Conservation (phyloP, 1,284 basidiomycete species). For the Papiliotrema nemorosa region DNA sequence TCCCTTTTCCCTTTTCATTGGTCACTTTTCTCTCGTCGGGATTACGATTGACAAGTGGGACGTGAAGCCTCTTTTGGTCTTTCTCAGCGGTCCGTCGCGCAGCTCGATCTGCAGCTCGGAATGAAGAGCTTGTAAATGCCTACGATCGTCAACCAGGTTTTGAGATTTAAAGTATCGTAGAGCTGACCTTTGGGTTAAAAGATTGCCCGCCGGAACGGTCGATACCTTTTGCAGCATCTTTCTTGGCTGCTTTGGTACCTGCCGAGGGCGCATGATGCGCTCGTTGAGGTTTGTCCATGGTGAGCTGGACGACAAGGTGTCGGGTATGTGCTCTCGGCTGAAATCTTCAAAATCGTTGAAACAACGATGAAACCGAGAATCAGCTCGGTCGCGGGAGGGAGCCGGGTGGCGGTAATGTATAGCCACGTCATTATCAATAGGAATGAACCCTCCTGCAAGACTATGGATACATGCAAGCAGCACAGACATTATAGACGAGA, state of each 20-base stretch:
- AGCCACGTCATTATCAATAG: too few relatives aligned
- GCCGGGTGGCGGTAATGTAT: too few relatives aligned
- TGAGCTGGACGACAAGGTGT: too few relatives aligned
- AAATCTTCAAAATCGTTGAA: too few relatives aligned
- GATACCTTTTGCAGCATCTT: constrained; percentile 63
- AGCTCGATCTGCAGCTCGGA: constrained; percentile 78
- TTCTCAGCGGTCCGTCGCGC: constrained; percentile 87
- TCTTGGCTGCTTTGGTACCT: constrained; percentile 72
- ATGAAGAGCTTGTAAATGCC: constrained; percentile 89
- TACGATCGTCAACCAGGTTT: constrained; percentile 21
- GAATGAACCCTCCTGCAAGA: too few relatives aligned
- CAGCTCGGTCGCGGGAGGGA: too few relatives aligned
- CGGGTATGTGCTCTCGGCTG: too few relatives aligned
- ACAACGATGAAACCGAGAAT: too few relatives aligned
- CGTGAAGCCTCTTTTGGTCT: constrained; percentile 92
- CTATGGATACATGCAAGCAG: too few relatives aligned
- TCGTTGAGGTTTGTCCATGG: constrained; percentile 59
- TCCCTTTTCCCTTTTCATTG: constrained; percentile 42
- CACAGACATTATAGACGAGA: too few relatives aligned
- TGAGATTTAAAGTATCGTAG: background rate
- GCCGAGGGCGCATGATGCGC: constrained; percentile 68
- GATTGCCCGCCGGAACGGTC: constrained; percentile 56
- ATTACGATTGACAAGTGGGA: constrained; percentile 91
- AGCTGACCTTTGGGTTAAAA: constrained; percentile 84
- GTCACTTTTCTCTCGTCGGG: constrained; percentile 66